phyloP scores from a whole-genome alignment of 23 red algal genomes.

The Pyropia yezoensis region DNA sequence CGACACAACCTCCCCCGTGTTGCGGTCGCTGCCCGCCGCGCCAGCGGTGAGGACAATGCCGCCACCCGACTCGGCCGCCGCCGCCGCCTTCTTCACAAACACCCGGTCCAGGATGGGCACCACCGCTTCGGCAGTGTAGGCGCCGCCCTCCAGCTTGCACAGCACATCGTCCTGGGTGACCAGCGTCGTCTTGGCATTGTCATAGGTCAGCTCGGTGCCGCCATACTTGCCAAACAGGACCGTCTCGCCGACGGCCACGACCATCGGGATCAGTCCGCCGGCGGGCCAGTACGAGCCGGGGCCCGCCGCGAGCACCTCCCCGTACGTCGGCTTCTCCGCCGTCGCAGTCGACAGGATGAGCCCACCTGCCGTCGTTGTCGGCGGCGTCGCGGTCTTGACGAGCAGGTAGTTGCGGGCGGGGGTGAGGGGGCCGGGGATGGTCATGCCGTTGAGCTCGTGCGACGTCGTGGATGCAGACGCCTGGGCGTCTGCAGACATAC shows the following conservation, averaged over 20 bases:
- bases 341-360: constrained; percentile 52
- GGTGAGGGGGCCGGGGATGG: constrained; percentile 35
- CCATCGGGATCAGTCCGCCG: constrained; percentile 60
- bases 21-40: constrained; percentile 10
- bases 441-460: constrained; percentile 48
- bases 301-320: constrained; percentile 51
- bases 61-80: constrained; percentile 44
- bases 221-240: constrained; percentile 85
- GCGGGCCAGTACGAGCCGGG: constrained; percentile 49
- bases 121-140: constrained; percentile 37
- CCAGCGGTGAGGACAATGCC: constrained; percentile 71
- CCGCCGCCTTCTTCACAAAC: constrained; percentile 61
- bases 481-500: too few relatives aligned
- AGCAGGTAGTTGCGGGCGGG: constrained; percentile 66
- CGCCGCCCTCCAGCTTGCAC: constrained; percentile 67
- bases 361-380: constrained; percentile 58
- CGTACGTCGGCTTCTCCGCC: constrained; percentile 72
- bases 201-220: constrained; percentile 69
- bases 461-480: constrained; percentile 19
- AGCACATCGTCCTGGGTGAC: constrained; percentile 90
- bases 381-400: constrained; percentile 63
- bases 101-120: constrained; percentile 74
- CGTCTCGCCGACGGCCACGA: constrained; percentile 62
- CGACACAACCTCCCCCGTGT: constrained; percentile 63
- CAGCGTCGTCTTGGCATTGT: constrained; percentile 76